A percentile compares a stretch with the other conserved stretches of the same genome.
Evolutionary conservation across 306 rosid genomes (phyloP).

Genomic region (Cicer cuneatum): DNA sequence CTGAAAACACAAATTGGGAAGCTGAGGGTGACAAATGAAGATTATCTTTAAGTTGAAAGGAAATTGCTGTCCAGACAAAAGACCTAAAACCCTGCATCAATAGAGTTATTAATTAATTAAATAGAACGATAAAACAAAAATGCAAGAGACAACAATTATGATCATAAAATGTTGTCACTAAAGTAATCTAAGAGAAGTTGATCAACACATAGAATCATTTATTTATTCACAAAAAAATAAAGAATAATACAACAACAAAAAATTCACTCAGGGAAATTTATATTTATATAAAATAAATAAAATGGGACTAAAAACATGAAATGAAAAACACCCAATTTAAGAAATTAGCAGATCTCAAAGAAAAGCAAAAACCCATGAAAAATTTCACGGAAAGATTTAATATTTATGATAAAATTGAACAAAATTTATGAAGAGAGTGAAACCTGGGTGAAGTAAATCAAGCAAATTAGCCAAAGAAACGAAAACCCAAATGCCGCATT

Average conservation of each 20-base stretch:
- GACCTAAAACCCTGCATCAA: constrained; percentile 84
- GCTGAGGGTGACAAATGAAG: constrained; percentile 81
- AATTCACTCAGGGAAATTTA: background rate
- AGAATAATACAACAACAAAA: background rate
- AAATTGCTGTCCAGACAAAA: constrained; percentile 88
- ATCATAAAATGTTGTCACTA: constrained; percentile 21
- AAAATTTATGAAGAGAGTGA: constrained; percentile 8
- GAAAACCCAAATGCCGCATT: constrained; percentile 70
- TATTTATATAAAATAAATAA: background rate
- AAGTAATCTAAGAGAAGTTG: constrained; percentile 20
- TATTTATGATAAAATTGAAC: background rate
- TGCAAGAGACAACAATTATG: constrained; percentile 3
- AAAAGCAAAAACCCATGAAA: background rate
- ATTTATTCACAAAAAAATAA: background rate
- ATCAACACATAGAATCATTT: background rate
- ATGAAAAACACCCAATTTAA: constrained; percentile 7
- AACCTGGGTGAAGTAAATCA: constrained; percentile 95
- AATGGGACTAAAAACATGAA: background rate
- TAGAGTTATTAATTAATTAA: background rate
- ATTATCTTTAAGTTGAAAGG: constrained; percentile 82
- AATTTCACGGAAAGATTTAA: background rate
- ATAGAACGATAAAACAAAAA: background rate
- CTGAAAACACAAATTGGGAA: constrained; percentile 75
- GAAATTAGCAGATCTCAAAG: constrained; percentile 42
- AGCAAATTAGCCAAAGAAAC: constrained; percentile 81